phyloP scores from a whole-genome alignment of 768 basidiomycete genomes.

The Mycena haematopus region DNA sequence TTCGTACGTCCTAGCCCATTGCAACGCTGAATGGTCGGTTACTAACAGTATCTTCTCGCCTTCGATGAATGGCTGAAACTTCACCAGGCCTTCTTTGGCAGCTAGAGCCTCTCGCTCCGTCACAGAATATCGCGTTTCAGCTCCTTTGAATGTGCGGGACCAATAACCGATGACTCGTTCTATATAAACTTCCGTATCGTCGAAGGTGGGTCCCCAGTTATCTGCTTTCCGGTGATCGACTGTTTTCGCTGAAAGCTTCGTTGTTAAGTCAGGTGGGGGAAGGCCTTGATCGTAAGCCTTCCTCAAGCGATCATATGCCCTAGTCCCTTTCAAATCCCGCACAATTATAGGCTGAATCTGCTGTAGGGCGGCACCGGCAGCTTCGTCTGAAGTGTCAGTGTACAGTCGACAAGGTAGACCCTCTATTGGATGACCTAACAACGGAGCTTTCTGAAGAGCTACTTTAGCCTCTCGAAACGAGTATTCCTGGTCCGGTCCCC shows the following conservation, averaged over 20 bases:
- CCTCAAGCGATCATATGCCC: slow-evolving; percentile 5
- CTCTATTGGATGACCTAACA: slow-evolving; percentile 32
- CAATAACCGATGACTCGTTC: slow-evolving; percentile 35
- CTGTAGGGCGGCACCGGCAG: slow-evolving; percentile 19
- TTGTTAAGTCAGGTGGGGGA: neutral
- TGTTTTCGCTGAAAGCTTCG: neutral
- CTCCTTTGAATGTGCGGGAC: slow-evolving; percentile 30
- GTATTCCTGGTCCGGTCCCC: slow-evolving; percentile 19
- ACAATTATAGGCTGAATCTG: slow-evolving; percentile 21
- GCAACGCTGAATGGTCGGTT: neutral
- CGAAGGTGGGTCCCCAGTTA: neutral
- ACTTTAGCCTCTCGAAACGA: slow-evolving; percentile 31
- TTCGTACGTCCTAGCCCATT: neutral
- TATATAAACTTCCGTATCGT: neutral
- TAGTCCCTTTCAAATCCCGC: slow-evolving; percentile 19
- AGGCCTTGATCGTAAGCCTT: slow-evolving; percentile 14
- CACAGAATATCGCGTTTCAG: neutral
- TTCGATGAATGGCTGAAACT: neutral
- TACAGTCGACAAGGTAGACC: slow-evolving; percentile 36
- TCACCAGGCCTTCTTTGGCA: neutral
- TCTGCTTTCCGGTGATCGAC: neutral
- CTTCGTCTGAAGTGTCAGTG: slow-evolving; percentile 33
- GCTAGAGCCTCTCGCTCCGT: neutral
- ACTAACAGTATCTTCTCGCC: neutral
- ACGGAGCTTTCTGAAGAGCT: slow-evolving; percentile 32